Evolutionary conservation across 2,329 filamentous ascomycete species (phyloP), one percentile per base, ranked within the genome.

Genomic region (Fusarium nisikadoi): DNA sequence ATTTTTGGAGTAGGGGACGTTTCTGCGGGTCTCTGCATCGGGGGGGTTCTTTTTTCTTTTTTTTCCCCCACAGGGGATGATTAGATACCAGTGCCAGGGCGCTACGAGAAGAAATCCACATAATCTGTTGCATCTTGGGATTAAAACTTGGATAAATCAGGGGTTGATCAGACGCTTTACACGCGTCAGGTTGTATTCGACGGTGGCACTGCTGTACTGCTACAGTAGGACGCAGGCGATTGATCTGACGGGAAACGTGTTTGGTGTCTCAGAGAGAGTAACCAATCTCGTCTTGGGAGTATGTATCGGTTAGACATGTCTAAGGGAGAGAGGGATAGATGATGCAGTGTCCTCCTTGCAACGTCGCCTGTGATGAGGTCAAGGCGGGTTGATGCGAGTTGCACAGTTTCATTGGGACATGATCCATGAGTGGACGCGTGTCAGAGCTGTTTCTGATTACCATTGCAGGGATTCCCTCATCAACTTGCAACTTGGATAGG

Each of bases 361-460:
- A 52, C 46, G 27, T 45, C 49, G 27, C 38, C 31, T 64, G 38
- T 39, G 41, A 50, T 50, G 29, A 33, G 47, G 19, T 39, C 42
- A 63, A 57, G 13, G 31, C 27, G 49, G 49, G 23, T 39, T 39
- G 49, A 27, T 54, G 50, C 12, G 25, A 53, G 36, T 31, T 42
- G 25, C 49, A 59, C 62, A 62, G 62, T 73, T 70, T 63, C 62
- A 68, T 71, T 67, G 53, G 53, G 60, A 64, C 17, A 53, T 47
- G 19, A 57, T 65, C 64, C 70, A 70, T 65, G 62, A 54, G 41
- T 39, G 64, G 74, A 76, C 74, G 74, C 74, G 74, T 76, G 74
- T 76, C 74, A 72, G 62, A 72, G 65, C 31, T 31, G 64, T 76
- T 75, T 69, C 68, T 72, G 58, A 62, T 72, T 65, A 39, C 62